phyloP scores from a whole-genome alignment of 805 yeast species.

The Candida argentea region DNA sequence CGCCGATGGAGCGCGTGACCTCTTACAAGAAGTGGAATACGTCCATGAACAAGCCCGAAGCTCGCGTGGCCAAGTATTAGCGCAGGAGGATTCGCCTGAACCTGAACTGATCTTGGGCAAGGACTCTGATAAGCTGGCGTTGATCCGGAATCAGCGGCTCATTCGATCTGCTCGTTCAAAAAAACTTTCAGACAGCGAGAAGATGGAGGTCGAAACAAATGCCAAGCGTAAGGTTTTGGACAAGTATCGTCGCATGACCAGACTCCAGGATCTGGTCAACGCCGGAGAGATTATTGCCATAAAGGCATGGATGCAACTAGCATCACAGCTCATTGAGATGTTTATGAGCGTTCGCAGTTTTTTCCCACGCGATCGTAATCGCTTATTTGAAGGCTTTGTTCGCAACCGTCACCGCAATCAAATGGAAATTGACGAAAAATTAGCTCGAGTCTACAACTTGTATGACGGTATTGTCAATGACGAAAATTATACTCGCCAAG shows the following conservation, averaged over 20 bases:
- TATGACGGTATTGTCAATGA: slow-evolving; percentile 43
- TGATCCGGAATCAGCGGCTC: slow-evolving; percentile 6
- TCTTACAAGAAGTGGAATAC: slow-evolving; percentile 47
- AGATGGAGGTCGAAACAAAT: slow-evolving; percentile 42
- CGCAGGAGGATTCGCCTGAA: slow-evolving; percentile 12
- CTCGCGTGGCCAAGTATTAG: slow-evolving; percentile 10
- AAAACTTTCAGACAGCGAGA: slow-evolving; percentile 35
- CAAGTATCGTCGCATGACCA: slow-evolving; percentile 43
- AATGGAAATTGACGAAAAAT: slow-evolving; percentile 61
- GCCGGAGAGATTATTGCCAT: slow-evolving; percentile 48
- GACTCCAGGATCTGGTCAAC: slow-evolving; percentile 31
- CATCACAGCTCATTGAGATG: slow-evolving; percentile 72
- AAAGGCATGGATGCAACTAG: slow-evolving; percentile 74
- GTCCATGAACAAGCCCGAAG: slow-evolving; percentile 7
- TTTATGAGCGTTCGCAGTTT: slow-evolving; percentile 71
- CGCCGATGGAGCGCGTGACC: slow-evolving; percentile 41
- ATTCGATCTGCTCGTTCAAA: slow-evolving; percentile 2
- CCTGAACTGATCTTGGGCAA: too few species aligned
- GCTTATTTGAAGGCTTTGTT: slow-evolving; percentile 58
- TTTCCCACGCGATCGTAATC: slow-evolving; percentile 66
- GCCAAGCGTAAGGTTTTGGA: slow-evolving; percentile 50
- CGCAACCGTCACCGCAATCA: slow-evolving; percentile 50
- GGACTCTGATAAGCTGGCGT: slow-evolving; percentile 4
- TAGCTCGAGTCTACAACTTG: slow-evolving; percentile 56
- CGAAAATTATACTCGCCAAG: slow-evolving; percentile 17